Base-by-base conservation (phyloP, 164 flowering plant species). In the Sedum album region DNA sequence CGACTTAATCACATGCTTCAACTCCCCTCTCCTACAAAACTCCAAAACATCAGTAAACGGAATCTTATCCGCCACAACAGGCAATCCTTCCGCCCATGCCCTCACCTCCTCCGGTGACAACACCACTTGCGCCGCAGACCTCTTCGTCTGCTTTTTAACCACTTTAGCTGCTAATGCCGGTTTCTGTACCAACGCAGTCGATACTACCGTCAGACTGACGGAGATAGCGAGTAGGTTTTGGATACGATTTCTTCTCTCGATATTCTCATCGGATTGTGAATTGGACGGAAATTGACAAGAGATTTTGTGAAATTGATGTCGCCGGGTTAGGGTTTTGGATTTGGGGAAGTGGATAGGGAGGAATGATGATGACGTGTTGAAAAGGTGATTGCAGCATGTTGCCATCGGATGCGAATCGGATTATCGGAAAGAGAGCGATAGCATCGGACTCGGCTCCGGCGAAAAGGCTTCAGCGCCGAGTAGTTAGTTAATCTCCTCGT, bases 1-100 rank as follows among this genome's bases (percentile, higher is more conserved):
- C 4, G 82, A 78, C 79, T 87, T 93, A 42, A 93, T 80, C n/a
- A 90, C 69, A 75, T 88, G 93, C 70, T 93, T 93, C 30, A 93
- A 83, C 76, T 79, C 89, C 0, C 88, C 89, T 65, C 81, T 78
- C 35, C 74, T 48, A 65, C 80, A 86, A 73, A 88, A 81, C 39
- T 70, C 74, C 81, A 93, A 73, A 11, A 93, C 39, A 2, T 87
- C 89, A 20, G 80, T 84, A 72, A 87, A 90, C 0, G 89, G 81
- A 53, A 90, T 79, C 48, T 93, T 76, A 18, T 84, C 76, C 0
- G 76, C 60, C 9, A 93, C 84, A 31, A 73, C 51, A 1, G 96
- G 98, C 14, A 93, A 79, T 10, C 85, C 84, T 26, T 77, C 69
- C 2, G 84, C 61, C 98, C 98, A 93, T 10, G 77, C 71, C 69